Conservation (phyloP, 495 filamentous ascomycete species). For the Daldinia loculata region DNA sequence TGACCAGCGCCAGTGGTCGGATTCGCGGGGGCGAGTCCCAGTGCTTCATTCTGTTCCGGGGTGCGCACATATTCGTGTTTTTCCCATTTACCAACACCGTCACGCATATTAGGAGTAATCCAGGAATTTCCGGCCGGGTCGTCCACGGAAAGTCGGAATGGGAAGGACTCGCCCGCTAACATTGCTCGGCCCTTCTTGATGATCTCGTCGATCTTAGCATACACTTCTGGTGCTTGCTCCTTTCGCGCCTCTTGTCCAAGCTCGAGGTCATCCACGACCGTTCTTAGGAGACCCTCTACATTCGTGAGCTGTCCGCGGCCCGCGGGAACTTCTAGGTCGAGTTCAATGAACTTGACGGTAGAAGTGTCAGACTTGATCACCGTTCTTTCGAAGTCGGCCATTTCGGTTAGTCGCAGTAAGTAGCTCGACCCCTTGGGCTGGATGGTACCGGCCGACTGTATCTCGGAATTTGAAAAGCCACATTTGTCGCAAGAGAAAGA, state of each 20-base stretch:
- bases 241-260: constrained; percentile 79
- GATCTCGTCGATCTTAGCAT: constrained; percentile 76
- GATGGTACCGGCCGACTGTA: constrained; percentile 88
- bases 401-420: constrained; percentile 72
- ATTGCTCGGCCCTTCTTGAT: constrained; percentile 76
- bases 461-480: constrained; percentile 85
- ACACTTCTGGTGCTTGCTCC: constrained; percentile 74
- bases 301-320: constrained; percentile 90
- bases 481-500: constrained; percentile 94
- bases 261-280: constrained; percentile 78
- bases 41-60: constrained; percentile 80
- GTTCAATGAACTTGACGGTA: constrained; percentile 78
- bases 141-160: constrained; percentile 87
- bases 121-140: constrained; percentile 97
- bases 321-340: constrained; percentile 90
- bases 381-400: constrained; percentile 80
- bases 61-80: constrained; percentile 83
- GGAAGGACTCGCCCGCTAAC: constrained; percentile 75
- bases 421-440: constrained; percentile 88
- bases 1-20: constrained; percentile 35
- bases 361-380: constrained; percentile 92
- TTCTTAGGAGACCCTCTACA: constrained; percentile 83
- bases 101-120: constrained; percentile 84
- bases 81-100: constrained; percentile 80
- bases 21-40: constrained; percentile 67